Evolutionary conservation across 371 early-diverging fungal species (phyloP).

Genomic region (Umbelopsis sp.): DNA sequence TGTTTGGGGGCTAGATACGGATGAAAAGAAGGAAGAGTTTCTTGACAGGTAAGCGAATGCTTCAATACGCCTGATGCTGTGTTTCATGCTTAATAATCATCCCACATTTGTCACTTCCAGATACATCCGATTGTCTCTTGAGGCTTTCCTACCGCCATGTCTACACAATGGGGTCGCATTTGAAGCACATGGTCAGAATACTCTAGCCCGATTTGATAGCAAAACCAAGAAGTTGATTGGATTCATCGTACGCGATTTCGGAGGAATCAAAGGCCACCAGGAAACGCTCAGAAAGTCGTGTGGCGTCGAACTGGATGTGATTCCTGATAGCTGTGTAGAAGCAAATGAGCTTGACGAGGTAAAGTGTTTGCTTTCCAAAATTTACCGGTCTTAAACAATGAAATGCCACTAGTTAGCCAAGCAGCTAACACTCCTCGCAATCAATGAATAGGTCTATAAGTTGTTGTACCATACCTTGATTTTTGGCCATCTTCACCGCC

Average conservation of each 20-base stretch:
- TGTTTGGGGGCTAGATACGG: constrained; percentile 59
- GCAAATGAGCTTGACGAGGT: constrained; percentile 59
- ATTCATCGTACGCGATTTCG: constrained; percentile 77
- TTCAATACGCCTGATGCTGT: neutral
- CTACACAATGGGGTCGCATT: constrained; percentile 72
- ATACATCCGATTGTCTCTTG: constrained; percentile 54
- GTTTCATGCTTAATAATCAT: too few relatives aligned
- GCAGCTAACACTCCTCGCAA: neutral
- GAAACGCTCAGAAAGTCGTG: constrained; percentile 51
- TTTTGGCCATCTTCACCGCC: constrained; percentile 67
- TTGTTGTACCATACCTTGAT: constrained; percentile 75
- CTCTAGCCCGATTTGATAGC: constrained; percentile 61
- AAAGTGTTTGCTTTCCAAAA: neutral
- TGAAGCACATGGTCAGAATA: constrained; percentile 78
- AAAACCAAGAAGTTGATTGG: constrained; percentile 61
- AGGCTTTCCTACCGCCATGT: constrained; percentile 68
- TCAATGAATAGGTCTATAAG: constrained; percentile 44
- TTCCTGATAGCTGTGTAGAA: constrained; percentile 62
- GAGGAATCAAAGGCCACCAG: constrained; percentile 70
- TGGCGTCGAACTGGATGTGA: constrained; percentile 54
- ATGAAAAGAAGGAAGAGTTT: constrained; percentile 56
- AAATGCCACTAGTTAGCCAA: neutral
- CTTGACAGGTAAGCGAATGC: constrained; percentile 40
- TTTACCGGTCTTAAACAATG: too few relatives aligned
- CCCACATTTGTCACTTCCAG: constrained; percentile 7